Percentiles rank a stretch among this genome's conserved stretches.
Evolutionary conservation across 164 flowering plant species (phyloP).

Genomic region (Hamamelis virginiana): DNA sequence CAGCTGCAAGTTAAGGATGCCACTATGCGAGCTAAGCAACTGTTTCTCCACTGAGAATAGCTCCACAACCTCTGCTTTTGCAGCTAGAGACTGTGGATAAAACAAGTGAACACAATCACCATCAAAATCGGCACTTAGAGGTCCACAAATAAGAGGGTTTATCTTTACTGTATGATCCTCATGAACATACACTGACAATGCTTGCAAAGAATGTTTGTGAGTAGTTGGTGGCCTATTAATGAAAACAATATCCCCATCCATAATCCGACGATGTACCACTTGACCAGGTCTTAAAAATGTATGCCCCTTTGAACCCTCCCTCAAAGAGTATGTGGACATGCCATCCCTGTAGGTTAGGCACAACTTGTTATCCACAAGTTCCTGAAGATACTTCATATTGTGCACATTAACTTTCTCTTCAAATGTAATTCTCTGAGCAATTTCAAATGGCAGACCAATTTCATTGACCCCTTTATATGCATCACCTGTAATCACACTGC

Average conservation of each 20-base stretch:
- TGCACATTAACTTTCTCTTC: constrained; percentile 80
- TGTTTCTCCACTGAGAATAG: constrained; percentile 89
- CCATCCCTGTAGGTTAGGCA: constrained; percentile 83
- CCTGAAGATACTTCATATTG: constrained; percentile 60
- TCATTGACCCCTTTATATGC: constrained; percentile 65
- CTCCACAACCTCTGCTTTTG: constrained; percentile 91
- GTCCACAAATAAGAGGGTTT: constrained; percentile 91
- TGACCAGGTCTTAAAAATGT: constrained; percentile 73
- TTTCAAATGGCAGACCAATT: constrained; percentile 80
- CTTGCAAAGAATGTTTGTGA: constrained; percentile 94
- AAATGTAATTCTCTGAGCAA: constrained; percentile 84
- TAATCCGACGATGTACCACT: constrained; percentile 69
- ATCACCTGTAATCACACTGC: constrained; percentile 93
- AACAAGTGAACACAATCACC: constrained; percentile 91
- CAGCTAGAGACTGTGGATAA: constrained; percentile 87
- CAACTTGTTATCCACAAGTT: constrained; percentile 67
- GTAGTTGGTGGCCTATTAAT: constrained; percentile 95
- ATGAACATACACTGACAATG: constrained; percentile 76
- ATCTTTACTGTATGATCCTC: constrained; percentile 85
- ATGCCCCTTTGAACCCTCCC: constrained; percentile 85
- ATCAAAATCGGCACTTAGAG: constrained; percentile 93
- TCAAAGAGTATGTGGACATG: constrained; percentile 56
- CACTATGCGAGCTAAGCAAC: constrained; percentile 85
- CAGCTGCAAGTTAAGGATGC: constrained; percentile 71
- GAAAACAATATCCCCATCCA: constrained; percentile 94